A percentile compares a stretch with the other conserved stretches of the same genome.
Conservation (phyloP, 2,329 filamentous ascomycete species). For the Phyllosticta capitalensis region DNA sequence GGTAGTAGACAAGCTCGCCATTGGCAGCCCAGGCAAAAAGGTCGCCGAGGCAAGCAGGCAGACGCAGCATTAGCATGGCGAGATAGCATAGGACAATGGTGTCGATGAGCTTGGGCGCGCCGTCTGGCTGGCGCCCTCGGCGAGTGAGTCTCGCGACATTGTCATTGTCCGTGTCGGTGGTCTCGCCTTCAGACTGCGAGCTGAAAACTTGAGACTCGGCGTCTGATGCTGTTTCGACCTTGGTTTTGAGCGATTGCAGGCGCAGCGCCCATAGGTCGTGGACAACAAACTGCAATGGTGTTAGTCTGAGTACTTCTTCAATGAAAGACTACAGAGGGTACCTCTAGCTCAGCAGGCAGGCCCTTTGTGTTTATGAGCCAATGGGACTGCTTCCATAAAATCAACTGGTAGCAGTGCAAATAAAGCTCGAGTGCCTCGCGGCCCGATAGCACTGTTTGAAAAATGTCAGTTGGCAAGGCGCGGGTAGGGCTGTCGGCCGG, state of each 20-base stretch:
- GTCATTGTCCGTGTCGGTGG: slow-evolving; percentile 26
- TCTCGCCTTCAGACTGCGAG: slow-evolving; percentile 45
- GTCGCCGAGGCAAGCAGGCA: slow-evolving; percentile 68
- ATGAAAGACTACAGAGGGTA: slow-evolving; percentile 16
- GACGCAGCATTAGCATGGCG: slow-evolving; percentile 61
- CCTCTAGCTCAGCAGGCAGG: slow-evolving; percentile 66
- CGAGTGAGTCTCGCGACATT: slow-evolving; percentile 29
- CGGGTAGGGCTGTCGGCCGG: slow-evolving; percentile 14
- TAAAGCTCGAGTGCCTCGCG: slow-evolving; percentile 66
- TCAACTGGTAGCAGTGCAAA: slow-evolving; percentile 72
- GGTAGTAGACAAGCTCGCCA: slow-evolving; percentile 62
- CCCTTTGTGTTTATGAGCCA: slow-evolving; percentile 61
- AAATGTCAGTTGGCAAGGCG: slow-evolving; percentile 38
- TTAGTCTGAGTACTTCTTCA: not conserved
- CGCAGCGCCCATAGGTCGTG: slow-evolving; percentile 79
- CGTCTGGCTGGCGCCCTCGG: slow-evolving; percentile 33
- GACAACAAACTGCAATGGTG: slow-evolving; percentile 42
- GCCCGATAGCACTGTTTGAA: slow-evolving; percentile 46
- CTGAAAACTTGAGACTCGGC: slow-evolving; percentile 45
- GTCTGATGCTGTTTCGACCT: slow-evolving; percentile 26
- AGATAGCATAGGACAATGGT: slow-evolving; percentile 73
- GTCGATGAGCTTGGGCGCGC: slow-evolving; percentile 58
- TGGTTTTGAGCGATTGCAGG: slow-evolving; percentile 47
- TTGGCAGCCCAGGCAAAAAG: slow-evolving; percentile 56
- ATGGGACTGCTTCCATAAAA: slow-evolving; percentile 70